Evolutionary conservation across 2,329 filamentous ascomycete genomes (phyloP).

Genomic region (Scolecobasidium constrictum): DNA sequence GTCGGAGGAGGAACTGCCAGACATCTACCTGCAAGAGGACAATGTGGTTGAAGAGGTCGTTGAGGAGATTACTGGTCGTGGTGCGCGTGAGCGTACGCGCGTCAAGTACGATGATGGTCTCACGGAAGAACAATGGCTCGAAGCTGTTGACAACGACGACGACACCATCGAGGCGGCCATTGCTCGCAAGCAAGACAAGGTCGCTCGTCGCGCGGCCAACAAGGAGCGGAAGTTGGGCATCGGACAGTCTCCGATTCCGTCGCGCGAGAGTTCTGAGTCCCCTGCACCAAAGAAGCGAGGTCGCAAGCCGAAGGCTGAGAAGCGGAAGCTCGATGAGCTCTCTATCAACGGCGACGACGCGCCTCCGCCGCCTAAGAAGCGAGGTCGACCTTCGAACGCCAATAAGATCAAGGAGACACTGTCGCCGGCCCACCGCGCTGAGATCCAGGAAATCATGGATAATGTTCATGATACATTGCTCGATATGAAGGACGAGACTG

Average conservation of each 20-base stretch:
- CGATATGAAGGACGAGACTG: conserved; percentile 69
- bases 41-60: conserved; percentile 70
- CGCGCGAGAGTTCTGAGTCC: conserved; percentile 74
- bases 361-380: conserved; percentile 58
- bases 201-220: conserved; percentile 69
- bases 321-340: conserved; percentile 75
- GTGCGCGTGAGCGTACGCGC: conserved; percentile 86
- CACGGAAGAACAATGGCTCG: conserved; percentile 97
- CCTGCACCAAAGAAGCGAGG: conserved; percentile 67
- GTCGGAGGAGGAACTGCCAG: conserved; percentile 76
- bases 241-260: conserved; percentile 71
- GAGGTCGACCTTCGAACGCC: conserved; percentile 46
- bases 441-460: conserved; percentile 71
- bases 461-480: conserved; percentile 70
- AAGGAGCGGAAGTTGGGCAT: conserved; percentile 29
- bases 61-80: conserved; percentile 71
- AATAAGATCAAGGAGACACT: conserved; percentile 56
- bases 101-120: conserved; percentile 95
- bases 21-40: conserved; percentile 85
- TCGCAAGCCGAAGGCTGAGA: conserved; percentile 71
- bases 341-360: conserved; percentile 54
- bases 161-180: conserved; percentile 90
- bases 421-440: conserved; percentile 56
- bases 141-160: conserved; percentile 94
- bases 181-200: conserved; percentile 75